Evolutionary conservation across 768 basidiomycete species (phyloP), one percentile per base, ranked within the genome.

Genomic region (Trametes cinnabarina): DNA sequence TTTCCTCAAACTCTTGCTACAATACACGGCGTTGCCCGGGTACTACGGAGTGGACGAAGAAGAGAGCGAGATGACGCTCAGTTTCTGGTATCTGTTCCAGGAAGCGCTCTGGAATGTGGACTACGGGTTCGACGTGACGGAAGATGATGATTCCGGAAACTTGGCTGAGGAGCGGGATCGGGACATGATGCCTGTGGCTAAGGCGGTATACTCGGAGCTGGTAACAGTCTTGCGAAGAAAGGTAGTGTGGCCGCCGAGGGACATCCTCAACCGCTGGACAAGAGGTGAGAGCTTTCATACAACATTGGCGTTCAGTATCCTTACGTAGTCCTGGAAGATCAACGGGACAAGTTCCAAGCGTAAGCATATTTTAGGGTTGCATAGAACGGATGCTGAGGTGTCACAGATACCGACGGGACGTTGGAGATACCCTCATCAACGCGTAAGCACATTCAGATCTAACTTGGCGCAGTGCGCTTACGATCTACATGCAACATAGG

Each of bases 41-140:
- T 84, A 83, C 59, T 92, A 87, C 66, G 90, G 89, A 1, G 80
- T 82, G 0, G 93, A 95, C 46, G 94, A 95, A 68, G 89, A 92
- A 47, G 87, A 90, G 67, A 94, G 90, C 65, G 92, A 95, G 71
- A 81, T 88, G 77, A 89, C 89, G 2, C 79, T 96, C 2, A 84
- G 84, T 1, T 95, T 95, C 65, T 96, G 95, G 89, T 95, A 92
- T 62, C 75, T 92, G 39, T 82, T 96, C 55, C 94, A 96, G 71
- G 94, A 98, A 68, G 84, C 91, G 1, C 70, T 93, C 23, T 93
- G 90, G 90, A 79, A 75, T 34, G 79, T 79, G 12, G 85, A 88
- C 51, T 85, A 77, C 55, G 81, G 58, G 55, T 65, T 55, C 25
- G 77, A 76, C 10, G 73, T 70, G 11, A 67, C 67, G 6, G 64